A percentile compares a stretch with the other conserved stretches of the same genome.
Evolutionary conservation across 495 filamentous ascomycete genomes (phyloP).

Genomic region (Xylaria grammica): DNA sequence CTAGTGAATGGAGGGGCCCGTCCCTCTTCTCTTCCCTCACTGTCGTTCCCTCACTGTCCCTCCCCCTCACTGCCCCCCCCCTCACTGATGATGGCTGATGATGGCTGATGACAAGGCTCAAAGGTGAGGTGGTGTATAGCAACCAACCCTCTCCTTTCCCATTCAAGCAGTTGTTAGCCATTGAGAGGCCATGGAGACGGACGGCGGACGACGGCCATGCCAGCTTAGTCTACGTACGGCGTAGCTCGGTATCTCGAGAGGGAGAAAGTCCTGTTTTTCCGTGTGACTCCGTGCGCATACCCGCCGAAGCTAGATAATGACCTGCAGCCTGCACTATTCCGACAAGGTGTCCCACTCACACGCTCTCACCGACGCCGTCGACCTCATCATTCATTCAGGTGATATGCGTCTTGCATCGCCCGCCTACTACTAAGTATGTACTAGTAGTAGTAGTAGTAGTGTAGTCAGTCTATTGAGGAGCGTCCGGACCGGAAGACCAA

Average conservation of each 20-base stretch:
- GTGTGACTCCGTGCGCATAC: slow-evolving; percentile 37
- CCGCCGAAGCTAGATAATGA: slow-evolving; percentile 46
- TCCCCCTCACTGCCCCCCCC: too few relatives aligned
- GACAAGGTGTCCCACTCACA: slow-evolving; percentile 9
- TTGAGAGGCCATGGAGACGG: not conserved
- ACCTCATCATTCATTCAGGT: not conserved
- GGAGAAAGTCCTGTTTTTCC: slow-evolving; percentile 20
- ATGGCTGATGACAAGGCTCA: too few relatives aligned
- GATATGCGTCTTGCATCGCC: slow-evolving; percentile 3
- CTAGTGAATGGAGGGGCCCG: not conserved
- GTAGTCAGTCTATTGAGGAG: too few relatives aligned
- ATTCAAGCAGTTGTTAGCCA: not conserved
- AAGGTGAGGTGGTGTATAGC: too few relatives aligned
- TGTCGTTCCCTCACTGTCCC: too few relatives aligned
- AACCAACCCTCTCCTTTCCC: too few relatives aligned
- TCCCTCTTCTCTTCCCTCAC: too few relatives aligned
- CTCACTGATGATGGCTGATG: too few relatives aligned
- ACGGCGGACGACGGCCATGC: too few relatives aligned
- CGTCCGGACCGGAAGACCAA: slow-evolving; percentile 1
- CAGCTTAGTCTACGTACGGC: not conserved
- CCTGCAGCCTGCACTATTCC: slow-evolving; percentile 37
- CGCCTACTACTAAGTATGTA: too few relatives aligned
- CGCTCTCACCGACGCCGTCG: slow-evolving; percentile 5
- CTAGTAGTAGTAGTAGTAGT: too few relatives aligned
- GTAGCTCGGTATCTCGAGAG: not conserved